Base-by-base conservation (phyloP, 2,329 filamentous ascomycete genomes). In the Claviceps maximensis region DNA sequence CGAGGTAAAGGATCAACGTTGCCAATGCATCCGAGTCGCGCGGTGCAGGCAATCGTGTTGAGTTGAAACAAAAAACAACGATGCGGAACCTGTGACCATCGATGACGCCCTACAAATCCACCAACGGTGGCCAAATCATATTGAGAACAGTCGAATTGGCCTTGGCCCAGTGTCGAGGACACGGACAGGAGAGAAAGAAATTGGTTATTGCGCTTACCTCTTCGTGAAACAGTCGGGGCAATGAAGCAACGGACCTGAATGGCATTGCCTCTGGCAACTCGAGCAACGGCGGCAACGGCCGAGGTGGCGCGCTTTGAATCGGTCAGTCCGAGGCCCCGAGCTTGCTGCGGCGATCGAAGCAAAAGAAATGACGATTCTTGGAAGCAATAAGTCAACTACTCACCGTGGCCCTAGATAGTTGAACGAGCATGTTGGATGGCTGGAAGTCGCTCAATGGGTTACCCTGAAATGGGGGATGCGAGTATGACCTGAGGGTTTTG, bases 141-240 rank as follows among this genome's bases (percentile, higher is more conserved):
- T 49, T 36, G 25, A 42, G 27, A 21, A 19, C 13, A n/a, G 10
- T 42, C 25, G 23, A 44, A 12, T 7, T 23, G 27, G n/a, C 23
- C 4, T 7, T 23, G 27, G n/a, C 23, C 4, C 49, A 15, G 19
- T 8, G 33, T n/a, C 33, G 15, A 27, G 47, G 33, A 36, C 21
- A 49, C 9, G 33, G 12, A 25, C 15, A 25, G 15, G 12, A 15
- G 4, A 44, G 33, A 23, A 6, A 25, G 44, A 44, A 50, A 23
- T 17, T 41, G 33, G 15, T 19, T n/a, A 54, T 48, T 49, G 29
- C 55, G 71, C 79, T 70, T 76, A 82, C 79, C 78, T 77, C 77
- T 74, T 67, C 79, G 74, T 58, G 78, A 77, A 61, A 80, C 73
- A 51, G 79, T 81, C 57, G 79, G 78, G 63, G 74, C 77, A 63